Percentiles rank a stretch among this genome's conserved stretches.
Evolutionary conservation across 108 stramenopile species (phyloP).

Genomic region (Pseudonitzschia multiseries): DNA sequence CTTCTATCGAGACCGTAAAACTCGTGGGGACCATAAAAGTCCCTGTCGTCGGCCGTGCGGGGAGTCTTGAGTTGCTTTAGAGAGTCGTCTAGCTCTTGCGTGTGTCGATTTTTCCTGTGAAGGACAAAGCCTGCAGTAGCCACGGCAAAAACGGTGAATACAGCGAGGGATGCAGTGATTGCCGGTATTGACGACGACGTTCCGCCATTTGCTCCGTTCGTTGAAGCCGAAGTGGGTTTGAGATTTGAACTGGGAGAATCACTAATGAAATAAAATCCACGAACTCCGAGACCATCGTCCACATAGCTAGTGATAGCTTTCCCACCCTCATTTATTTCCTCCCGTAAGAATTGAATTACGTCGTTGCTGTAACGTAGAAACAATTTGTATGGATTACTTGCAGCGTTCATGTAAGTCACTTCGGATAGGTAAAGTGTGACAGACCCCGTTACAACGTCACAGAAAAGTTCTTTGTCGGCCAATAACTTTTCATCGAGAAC

Average conservation of each 20-base stretch:
- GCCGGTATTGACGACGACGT: not conserved
- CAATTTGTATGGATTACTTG: not conserved
- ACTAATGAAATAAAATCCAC: constrained; percentile 9
- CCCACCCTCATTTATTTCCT: constrained; percentile 8
- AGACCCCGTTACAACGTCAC: constrained; percentile 12
- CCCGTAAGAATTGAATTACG: constrained; percentile 4
- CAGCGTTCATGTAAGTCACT: constrained; percentile 8
- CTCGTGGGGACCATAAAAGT: not conserved
- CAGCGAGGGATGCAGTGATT: constrained; percentile 5
- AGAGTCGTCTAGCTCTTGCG: not conserved
- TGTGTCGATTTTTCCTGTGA: not conserved
- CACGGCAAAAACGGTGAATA: not conserved
- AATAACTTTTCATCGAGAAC: constrained; percentile 5
- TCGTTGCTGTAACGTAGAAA: constrained; percentile 2
- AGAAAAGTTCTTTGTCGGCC: constrained; percentile 1
- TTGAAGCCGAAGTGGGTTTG: not conserved
- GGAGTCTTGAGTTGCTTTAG: not conserved
- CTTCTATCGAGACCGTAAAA: not conserved
- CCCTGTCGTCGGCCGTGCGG: constrained; percentile 4
- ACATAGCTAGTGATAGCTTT: constrained; percentile 1
- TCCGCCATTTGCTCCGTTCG: not conserved
- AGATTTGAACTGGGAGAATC: constrained; percentile 8
- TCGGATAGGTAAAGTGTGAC: constrained; percentile 12
- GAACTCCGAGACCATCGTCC: constrained; percentile 9
- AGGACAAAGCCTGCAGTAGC: not conserved